Evolutionary conservation across 2,329 filamentous ascomycete genomes (phyloP), one percentile per base, ranked within the genome.

Genomic region (Drechmeria coniospora): DNA sequence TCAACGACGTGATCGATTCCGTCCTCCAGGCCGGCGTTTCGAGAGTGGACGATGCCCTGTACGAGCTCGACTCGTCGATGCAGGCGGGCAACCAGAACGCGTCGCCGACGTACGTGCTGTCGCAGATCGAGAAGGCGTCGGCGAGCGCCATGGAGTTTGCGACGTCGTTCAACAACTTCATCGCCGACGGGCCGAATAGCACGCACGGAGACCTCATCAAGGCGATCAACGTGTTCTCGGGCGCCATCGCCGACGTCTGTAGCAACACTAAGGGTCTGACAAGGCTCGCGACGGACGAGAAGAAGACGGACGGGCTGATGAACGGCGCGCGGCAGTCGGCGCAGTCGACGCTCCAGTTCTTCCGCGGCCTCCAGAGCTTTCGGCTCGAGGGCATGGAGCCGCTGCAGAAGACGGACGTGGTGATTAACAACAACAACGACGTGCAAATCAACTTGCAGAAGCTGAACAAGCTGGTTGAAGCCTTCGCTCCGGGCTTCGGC

Each of bases 51-150:
- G 90, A 98, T 54, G 84, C 90, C 23, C 63, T 98, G 20, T 98
- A 98, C 56, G 90, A 98, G 53, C 65, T 98, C 23, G 90, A 98
- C 54, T 95, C 90, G 13, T 80, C 80, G 13, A 95, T 95, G 84
- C 87, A 95, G 51, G 90, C 87, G 22, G 90, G 90, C 53, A 98
- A 98, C 59, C 90, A 95, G 57, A 98, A 92, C 45, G 90, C 90
- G 1, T 92, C 86, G 22, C 84, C 90, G 10, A 73, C 87, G 2
- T 95, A 92, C 48, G 86, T 98, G 9, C 65, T 98, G 27, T 95
- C 87, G 2, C 87, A 95, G 51, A 86, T 95, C 32, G 90, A 98
- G 50, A 98, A 95, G 61, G 86, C 90, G 1, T 90, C 86, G 6
- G 74, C 84, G 8, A 92, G 76, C 38, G 83, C 90, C 9, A 95